Evolutionary conservation across 2,329 filamentous ascomycete species (phyloP).

Genomic region (Grosmannia clavigera): DNA sequence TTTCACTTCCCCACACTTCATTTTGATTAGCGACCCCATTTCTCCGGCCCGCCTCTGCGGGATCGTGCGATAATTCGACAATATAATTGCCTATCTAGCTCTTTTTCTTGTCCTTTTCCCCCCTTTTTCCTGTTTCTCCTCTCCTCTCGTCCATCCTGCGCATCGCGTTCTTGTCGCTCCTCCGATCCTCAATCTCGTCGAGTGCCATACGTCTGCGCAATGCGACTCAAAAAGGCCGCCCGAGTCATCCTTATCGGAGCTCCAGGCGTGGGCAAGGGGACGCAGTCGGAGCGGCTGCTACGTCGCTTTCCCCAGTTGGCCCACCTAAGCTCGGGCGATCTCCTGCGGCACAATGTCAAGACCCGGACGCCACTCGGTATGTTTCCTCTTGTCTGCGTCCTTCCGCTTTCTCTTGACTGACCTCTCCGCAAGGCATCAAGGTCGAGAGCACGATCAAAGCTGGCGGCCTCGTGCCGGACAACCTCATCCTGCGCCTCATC

Average conservation of each 20-base stretch:
- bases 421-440: conserved; percentile 55
- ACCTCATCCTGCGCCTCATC: conserved; percentile 84
- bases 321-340: conserved; percentile 85
- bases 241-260: conserved; percentile 91
- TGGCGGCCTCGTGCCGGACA: conserved; percentile 82
- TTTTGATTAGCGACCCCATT: conserved; percentile 1
- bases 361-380: conserved; percentile 73
- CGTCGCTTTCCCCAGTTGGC: conserved; percentile 78
- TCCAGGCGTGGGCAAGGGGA: conserved; percentile 95
- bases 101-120: neutral
- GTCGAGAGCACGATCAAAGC: conserved; percentile 81
- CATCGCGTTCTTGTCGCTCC: neutral
- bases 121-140: neutral
- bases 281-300: conserved; percentile 82
- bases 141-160: neutral
- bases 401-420: neutral
- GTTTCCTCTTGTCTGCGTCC: conserved; percentile 13
- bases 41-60: conserved; percentile 1
- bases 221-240: conserved; percentile 67
- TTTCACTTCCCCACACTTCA: neutral
- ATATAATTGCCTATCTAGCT: neutral
- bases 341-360: conserved; percentile 87
- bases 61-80: neutral
- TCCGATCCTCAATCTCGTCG: neutral
- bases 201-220: conserved; percentile 20